Conservation (phyloP, 83 land plant species). For the Picea abies region DNA sequence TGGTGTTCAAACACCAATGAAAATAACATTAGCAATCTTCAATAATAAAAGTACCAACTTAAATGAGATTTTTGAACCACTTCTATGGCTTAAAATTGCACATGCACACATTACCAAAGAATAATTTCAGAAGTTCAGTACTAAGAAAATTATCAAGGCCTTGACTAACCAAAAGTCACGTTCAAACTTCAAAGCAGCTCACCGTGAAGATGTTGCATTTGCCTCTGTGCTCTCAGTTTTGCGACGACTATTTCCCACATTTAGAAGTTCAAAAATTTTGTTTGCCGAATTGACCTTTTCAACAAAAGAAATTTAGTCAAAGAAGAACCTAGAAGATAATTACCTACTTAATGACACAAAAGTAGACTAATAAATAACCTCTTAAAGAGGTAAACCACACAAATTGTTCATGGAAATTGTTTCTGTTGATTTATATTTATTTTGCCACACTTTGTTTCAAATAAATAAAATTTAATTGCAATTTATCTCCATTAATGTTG, state of each 20-base stretch:
- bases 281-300: slow-evolving; percentile 88
- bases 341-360: not conserved
- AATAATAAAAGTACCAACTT: not conserved
- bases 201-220: slow-evolving; percentile 96
- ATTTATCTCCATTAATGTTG: not conserved
- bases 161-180: not conserved
- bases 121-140: too few relatives aligned
- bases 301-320: slow-evolving; percentile 6
- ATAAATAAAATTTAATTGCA: not conserved
- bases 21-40: not conserved
- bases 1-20: slow-evolving; percentile 29
- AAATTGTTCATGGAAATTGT: not conserved
- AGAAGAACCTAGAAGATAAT: slow-evolving; percentile 6
- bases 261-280: slow-evolving; percentile 89
- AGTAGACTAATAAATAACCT: not conserved
- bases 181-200: not conserved
- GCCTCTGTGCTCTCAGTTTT: slow-evolving; percentile 97
- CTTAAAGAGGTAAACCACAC: not conserved
- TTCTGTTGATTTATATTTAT: slow-evolving; percentile 6
- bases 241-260: slow-evolving; percentile 88
- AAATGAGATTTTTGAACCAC: not conserved
- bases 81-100: not conserved
- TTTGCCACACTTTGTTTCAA: not conserved
- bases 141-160: too few relatives aligned
- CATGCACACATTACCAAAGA: too few relatives aligned